Evolutionary conservation across 2,329 filamentous ascomycete species (phyloP).

Genomic region (Pseudogymnoascus verrucosus): DNA sequence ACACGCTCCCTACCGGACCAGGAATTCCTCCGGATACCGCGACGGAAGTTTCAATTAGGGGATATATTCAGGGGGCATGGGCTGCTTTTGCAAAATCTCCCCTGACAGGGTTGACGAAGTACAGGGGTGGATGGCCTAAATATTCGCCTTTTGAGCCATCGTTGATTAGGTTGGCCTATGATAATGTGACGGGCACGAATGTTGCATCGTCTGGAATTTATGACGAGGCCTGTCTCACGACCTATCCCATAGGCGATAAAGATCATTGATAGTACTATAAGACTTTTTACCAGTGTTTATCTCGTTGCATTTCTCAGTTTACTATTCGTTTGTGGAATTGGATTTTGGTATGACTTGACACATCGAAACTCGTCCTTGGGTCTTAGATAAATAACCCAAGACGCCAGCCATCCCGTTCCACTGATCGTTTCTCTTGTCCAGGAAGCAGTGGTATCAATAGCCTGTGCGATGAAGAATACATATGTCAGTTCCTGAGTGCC

Average conservation of each 20-base stretch:
- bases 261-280: background rate
- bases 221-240: slow-evolving; percentile 20
- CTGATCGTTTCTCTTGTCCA: no score
- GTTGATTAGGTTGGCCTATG: slow-evolving; percentile 24
- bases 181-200: slow-evolving; percentile 25
- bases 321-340: background rate
- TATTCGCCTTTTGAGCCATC: slow-evolving; percentile 20
- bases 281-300: background rate
- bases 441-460: no score
- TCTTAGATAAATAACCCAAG: no score
- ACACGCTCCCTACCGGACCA: slow-evolving; percentile 18
- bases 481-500: no score
- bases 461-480: no score
- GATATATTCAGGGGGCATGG: slow-evolving; percentile 33
- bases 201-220: slow-evolving; percentile 21
- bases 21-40: slow-evolving; percentile 19
- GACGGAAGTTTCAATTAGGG: slow-evolving; percentile 25
- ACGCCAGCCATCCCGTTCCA: no score
- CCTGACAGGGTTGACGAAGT: slow-evolving; percentile 25
- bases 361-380: no score
- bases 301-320: background rate
- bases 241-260: background rate
- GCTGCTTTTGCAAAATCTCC: slow-evolving; percentile 34
- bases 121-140: slow-evolving; percentile 25
- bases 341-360: background rate